These are phyloP conservation scores for Acacia melanoxylon DNA, from an alignment of 306 rosid genomes.

Conservation along the genomic window DNA sequence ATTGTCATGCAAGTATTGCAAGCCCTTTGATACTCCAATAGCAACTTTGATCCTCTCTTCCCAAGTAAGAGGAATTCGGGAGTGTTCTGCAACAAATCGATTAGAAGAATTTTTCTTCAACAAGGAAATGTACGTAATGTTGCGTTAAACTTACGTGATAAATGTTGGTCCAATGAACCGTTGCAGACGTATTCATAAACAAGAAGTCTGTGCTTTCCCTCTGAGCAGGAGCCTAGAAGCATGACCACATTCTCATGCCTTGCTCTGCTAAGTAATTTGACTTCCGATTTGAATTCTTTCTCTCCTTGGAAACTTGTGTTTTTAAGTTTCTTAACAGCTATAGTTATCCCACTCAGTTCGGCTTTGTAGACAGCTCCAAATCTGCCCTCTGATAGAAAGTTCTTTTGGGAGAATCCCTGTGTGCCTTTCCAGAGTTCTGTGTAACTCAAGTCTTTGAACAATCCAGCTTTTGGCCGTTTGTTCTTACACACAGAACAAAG, in stretches of 20 bases:
- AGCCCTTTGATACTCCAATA: slow-evolving; percentile 40
- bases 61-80: slow-evolving; percentile 63
- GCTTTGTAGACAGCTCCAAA: slow-evolving; percentile 78
- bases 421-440: slow-evolving; percentile 62
- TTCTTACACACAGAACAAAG: slow-evolving; percentile 62
- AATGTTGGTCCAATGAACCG: slow-evolving; percentile 74
- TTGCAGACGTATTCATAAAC: slow-evolving; percentile 89
- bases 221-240: slow-evolving; percentile 79
- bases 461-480: slow-evolving; percentile 52
- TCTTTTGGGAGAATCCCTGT: slow-evolving; percentile 50
- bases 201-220: slow-evolving; percentile 65
- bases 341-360: slow-evolving; percentile 44
- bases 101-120: not conserved
- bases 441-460: slow-evolving; percentile 62
- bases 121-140: not conserved
- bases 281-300: slow-evolving; percentile 80
- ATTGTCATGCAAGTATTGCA: slow-evolving; percentile 1
- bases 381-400: slow-evolving; percentile 84
- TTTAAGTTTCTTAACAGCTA: slow-evolving; percentile 83
- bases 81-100: slow-evolving; percentile 51
- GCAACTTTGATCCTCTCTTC: slow-evolving; percentile 72
- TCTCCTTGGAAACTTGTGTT: slow-evolving; percentile 73
- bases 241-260: slow-evolving; percentile 83
- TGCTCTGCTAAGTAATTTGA: slow-evolving; percentile 69
- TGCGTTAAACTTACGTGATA: slow-evolving; percentile 48